These are phyloP conservation scores for Solanum virginianum DNA, from an alignment of 257 asterid species.

Conservation along the genomic window DNA sequence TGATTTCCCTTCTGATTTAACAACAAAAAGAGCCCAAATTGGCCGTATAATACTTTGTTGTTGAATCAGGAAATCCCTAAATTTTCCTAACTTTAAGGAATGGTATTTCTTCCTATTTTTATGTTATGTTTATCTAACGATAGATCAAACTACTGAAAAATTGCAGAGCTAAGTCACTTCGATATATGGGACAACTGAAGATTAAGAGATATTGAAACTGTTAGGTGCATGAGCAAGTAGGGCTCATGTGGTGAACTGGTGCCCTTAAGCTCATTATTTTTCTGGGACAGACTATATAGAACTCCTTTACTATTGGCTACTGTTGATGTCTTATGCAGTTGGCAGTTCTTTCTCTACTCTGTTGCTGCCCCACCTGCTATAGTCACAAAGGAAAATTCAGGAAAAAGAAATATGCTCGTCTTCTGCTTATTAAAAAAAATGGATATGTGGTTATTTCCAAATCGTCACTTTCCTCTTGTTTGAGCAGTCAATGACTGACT, in stretches of 20 bases:
- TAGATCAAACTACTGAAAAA: not conserved
- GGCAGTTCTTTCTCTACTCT: not conserved
- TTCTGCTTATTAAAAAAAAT: not conserved
- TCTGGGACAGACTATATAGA: not conserved
- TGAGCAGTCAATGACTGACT: not conserved
- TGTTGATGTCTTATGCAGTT: not conserved
- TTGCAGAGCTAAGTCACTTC: not conserved
- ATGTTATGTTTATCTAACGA: not conserved
- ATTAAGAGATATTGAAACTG: not conserved
- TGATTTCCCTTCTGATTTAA: not conserved
- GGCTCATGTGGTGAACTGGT: not conserved
- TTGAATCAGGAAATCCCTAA: not conserved
- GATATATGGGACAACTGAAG: not conserved
- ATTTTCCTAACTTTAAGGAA: not conserved
- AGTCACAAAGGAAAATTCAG: not conserved
- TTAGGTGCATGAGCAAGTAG: not conserved
- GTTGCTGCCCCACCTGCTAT: not conserved
- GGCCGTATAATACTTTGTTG: not conserved
- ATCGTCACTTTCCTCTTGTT: not conserved
- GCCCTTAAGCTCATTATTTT: not conserved
- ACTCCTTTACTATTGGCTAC: not conserved
- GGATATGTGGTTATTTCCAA: not conserved
- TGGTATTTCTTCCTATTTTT: not conserved
- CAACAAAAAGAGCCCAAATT: not conserved
- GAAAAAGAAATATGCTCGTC: not conserved